Evolutionary conservation across 1,284 basidiomycete genomes (phyloP).

Genomic region (Papiliotrema nemorosa): DNA sequence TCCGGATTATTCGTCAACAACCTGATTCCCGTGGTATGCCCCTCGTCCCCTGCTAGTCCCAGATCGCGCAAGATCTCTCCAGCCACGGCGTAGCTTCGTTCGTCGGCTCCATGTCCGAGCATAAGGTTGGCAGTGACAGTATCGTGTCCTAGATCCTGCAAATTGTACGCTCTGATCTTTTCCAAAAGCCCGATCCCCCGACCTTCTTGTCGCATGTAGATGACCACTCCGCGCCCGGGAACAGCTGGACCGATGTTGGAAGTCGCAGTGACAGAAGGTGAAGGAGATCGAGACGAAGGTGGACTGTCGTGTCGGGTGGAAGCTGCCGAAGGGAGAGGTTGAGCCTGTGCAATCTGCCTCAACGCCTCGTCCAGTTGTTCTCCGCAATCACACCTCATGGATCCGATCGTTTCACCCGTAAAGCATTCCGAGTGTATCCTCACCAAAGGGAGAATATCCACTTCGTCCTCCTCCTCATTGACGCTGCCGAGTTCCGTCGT

Average conservation of each 20-base stretch:
- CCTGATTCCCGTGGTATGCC: slow-evolving; percentile 63
- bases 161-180: slow-evolving; percentile 96
- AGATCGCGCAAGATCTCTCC: slow-evolving; percentile 85
- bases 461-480: slow-evolving; percentile 6
- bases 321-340: slow-evolving; percentile 12
- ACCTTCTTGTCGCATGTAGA: slow-evolving; percentile 98
- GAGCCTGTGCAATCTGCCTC: slow-evolving; percentile 78
- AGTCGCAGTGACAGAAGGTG: slow-evolving; percentile 12
- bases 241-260: slow-evolving; percentile 15
- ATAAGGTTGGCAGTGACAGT: slow-evolving; percentile 96
- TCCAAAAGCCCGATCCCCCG: slow-evolving; percentile 94
- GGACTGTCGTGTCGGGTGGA: slow-evolving; percentile 15
- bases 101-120: slow-evolving; percentile 91
- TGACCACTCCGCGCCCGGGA: slow-evolving; percentile 85
- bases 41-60: slow-evolving; percentile 61
- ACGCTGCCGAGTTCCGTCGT: slow-evolving; percentile 3
- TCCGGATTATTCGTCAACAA: slow-evolving; percentile 97
- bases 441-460: slow-evolving; percentile 66
- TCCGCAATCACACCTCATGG: slow-evolving; percentile 98
- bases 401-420: slow-evolving; percentile 96
- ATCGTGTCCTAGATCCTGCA: slow-evolving; percentile 97
- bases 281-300: slow-evolving; percentile 35
- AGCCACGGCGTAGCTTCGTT: slow-evolving; percentile 88
- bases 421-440: slow-evolving; percentile 98
- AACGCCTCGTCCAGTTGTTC: slow-evolving; percentile 98